Evolutionary conservation across 179 eudicot species (phyloP), one percentile per base, ranked within the genome.

Genomic region (Corrigiola litoralis): DNA sequence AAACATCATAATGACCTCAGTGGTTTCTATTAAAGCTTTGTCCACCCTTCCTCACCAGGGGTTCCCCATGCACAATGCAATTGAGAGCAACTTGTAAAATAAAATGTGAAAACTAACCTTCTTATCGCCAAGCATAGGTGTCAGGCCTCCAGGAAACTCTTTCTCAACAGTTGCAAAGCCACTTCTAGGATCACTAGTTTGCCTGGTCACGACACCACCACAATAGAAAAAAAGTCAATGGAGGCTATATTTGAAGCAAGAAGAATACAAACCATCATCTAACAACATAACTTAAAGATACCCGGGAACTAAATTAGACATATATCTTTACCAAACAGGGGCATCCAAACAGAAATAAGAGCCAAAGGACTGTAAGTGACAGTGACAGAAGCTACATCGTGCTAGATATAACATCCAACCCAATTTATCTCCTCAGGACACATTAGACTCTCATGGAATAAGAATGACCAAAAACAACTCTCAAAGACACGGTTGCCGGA

Each of bases 41-140:
- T n/a, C n/a, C n/a, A n/a, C n/a, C n/a, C n/a, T n/a, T n/a, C n/a
- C n/a, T n/a, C n/a, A n/a, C n/a, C n/a, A n/a, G n/a, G n/a, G n/a
- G n/a, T n/a, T n/a, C n/a, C 14, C 8, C 16, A 5, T 2, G 23
- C 10, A 33, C 10, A 54, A 54, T 32, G 40, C 40, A 54, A 23
- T 7, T 13, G 0, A 34, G 1, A 28, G 0, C 51, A 9, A 61
- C 6, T 34, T 34, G 16, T 54, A 31, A 31, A 13, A 31, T 23
- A 4, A 17, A 53, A 47, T 5, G 50, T 18, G 17, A 53, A 36
- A 61, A 70, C 79, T 20, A 38, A 94, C 99, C 97, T 94, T 94
- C 72, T 78, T 85, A 71, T 94, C 96, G 2, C 99, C 99, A 70
- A 94, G 99, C 99, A 94, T 94, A 44, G 99, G 99, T 25, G 97